Conservation (phyloP, 306 rosid genomes). For the Amphicarpaea edgeworthii region DNA sequence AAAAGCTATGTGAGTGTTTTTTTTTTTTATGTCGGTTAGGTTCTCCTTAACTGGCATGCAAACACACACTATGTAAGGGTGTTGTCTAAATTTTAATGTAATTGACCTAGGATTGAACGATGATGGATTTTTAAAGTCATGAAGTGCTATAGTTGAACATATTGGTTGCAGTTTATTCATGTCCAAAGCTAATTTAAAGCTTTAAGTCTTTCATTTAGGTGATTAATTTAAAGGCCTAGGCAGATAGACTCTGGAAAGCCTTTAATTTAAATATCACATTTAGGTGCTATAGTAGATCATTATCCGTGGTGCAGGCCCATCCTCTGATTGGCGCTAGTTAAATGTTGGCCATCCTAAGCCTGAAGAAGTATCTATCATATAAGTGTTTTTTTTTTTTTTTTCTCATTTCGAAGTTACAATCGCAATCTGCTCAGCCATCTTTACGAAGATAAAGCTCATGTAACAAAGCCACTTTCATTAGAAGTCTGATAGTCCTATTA, state of each 20-base stretch:
- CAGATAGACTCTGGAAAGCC: constrained; percentile 7
- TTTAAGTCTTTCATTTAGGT: background rate
- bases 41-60: no score
- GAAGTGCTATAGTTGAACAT: constrained; percentile 21
- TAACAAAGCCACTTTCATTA: constrained; percentile 15
- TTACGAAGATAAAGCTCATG: constrained; percentile 26
- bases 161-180: constrained; percentile 25
- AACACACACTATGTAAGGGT: no score
- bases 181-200: constrained; percentile 4
- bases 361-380: constrained; percentile 9
- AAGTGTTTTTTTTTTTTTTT: background rate
- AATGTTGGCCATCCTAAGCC: background rate
- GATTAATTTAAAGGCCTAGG: constrained; percentile 11
- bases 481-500: constrained; percentile 9
- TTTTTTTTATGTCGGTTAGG: no score
- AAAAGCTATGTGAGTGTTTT: no score
- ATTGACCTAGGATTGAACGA: constrained; percentile 12
- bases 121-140: constrained; percentile 11
- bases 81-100: background rate
- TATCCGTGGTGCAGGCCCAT: constrained; percentile 24
- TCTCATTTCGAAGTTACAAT: constrained; percentile 8
- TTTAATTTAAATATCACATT: no score
- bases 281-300: no score
- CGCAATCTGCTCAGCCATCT: constrained; percentile 1
- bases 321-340: constrained; percentile 25